Evolutionary conservation across 2,329 filamentous ascomycete species (phyloP).

Genomic region (Hirsutella minnesotensis): DNA sequence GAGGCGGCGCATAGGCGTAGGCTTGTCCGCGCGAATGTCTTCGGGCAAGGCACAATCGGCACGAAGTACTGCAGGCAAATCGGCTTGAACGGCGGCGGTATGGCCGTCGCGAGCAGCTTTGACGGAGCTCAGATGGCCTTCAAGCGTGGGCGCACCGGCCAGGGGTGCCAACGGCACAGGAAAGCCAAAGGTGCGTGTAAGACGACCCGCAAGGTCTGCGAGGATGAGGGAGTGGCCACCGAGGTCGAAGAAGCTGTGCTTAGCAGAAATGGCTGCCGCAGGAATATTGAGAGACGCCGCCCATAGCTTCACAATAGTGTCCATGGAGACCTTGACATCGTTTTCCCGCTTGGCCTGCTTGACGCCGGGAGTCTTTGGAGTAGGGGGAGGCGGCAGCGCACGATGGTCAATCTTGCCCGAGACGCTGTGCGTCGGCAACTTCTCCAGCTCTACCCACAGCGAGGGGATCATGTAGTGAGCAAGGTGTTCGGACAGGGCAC

Average conservation of each 20-base stretch:
- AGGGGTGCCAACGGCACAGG: slow-evolving; percentile 59
- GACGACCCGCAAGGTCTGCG: slow-evolving; percentile 61
- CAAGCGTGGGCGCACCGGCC: slow-evolving; percentile 58
- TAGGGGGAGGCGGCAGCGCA: slow-evolving; percentile 52
- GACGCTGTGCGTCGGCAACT: slow-evolving; percentile 63
- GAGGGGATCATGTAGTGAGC: slow-evolving; percentile 78
- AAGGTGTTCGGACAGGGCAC: slow-evolving; percentile 51
- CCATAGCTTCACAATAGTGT: slow-evolving; percentile 62
- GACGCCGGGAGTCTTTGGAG: slow-evolving; percentile 30
- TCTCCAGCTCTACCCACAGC: slow-evolving; percentile 62
- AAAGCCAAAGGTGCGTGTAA: slow-evolving; percentile 61
- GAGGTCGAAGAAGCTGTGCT: slow-evolving; percentile 72
- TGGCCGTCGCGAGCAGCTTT: slow-evolving; percentile 59
- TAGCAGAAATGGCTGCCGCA: slow-evolving; percentile 47
- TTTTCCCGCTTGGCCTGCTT: slow-evolving; percentile 31
- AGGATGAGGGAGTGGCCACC: slow-evolving; percentile 69
- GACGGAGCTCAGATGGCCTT: slow-evolving; percentile 62
- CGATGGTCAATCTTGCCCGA: slow-evolving; percentile 71
- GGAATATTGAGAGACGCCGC: slow-evolving; percentile 58
- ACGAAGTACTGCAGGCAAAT: slow-evolving; percentile 57
- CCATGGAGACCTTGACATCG: slow-evolving; percentile 52
- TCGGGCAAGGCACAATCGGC: slow-evolving; percentile 56
- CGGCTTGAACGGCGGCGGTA: slow-evolving; percentile 62
- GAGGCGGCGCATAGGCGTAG: slow-evolving; percentile 42
- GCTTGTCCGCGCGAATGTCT: slow-evolving; percentile 51